phyloP scores from a whole-genome alignment of 139 green algal species.

The Tetraselmis chui region DNA sequence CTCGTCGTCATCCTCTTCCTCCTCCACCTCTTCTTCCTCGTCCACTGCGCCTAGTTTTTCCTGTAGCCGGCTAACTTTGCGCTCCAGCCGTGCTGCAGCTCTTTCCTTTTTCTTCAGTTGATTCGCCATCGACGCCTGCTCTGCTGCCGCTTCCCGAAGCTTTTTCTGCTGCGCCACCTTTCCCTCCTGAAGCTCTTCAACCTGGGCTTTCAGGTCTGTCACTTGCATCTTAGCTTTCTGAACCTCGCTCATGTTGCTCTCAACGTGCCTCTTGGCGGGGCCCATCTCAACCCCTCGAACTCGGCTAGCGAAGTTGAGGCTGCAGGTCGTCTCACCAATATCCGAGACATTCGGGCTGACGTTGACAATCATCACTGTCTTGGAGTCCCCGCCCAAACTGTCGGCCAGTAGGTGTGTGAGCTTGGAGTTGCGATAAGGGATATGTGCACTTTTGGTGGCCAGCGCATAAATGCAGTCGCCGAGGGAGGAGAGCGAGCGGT shows the following conservation, averaged over 20 bases:
- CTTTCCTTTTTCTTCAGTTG: neutral
- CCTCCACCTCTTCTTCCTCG: neutral
- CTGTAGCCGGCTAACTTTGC: neutral
- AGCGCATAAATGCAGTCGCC: constrained; percentile 39
- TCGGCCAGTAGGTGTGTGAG: constrained; percentile 45
- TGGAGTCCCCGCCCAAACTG: constrained; percentile 30
- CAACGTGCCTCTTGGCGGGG: constrained; percentile 16
- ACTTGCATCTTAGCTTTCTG: constrained; percentile 1
- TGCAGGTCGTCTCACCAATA: constrained; percentile 16
- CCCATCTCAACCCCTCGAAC: constrained; percentile 32
- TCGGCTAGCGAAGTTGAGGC: constrained; percentile 30
- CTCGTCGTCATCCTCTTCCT: neutral
- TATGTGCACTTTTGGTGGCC: constrained; percentile 19
- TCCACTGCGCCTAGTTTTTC: neutral
- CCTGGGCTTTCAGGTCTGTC: neutral
- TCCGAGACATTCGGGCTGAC: constrained; percentile 10
- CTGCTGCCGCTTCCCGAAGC: neutral
- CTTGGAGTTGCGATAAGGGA: constrained; percentile 46
- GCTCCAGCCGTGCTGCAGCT: neutral
- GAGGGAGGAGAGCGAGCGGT: constrained; percentile 43
- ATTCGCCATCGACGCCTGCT: neutral
- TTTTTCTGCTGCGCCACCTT: neutral
- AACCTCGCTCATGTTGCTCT: constrained; percentile 1
- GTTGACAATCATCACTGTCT: constrained; percentile 38
- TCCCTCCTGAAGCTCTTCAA: constrained; percentile 1